Percentiles rank a stretch among this genome's conserved stretches.
phyloP scores from a whole-genome alignment of 2,329 filamentous ascomycete species.

The Microdochium bolleyi region DNA sequence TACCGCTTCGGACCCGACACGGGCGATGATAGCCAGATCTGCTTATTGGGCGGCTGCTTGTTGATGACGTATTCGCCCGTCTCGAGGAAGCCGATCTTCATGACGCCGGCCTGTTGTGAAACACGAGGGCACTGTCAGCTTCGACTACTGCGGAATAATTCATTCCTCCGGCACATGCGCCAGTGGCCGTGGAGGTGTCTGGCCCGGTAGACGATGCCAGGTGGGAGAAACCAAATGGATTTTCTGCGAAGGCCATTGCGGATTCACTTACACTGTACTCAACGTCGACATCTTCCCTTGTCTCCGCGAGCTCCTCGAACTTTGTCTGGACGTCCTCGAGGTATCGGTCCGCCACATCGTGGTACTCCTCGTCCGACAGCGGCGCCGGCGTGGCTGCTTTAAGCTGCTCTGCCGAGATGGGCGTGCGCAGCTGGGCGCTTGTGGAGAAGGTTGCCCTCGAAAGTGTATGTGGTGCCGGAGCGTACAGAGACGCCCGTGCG shows the following conservation, averaged over 20 bases:
- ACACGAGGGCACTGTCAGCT: no score
- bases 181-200: no score
- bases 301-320: slow-evolving; percentile 70
- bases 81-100: slow-evolving; percentile 63
- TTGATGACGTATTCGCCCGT: slow-evolving; percentile 88
- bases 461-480: neutral
- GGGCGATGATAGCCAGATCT: slow-evolving; percentile 93
- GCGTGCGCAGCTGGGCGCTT: slow-evolving; percentile 28
- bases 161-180: no score
- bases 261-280: slow-evolving; percentile 83
- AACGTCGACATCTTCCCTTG: slow-evolving; percentile 69
- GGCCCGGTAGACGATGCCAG: no score
- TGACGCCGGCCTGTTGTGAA: slow-evolving; percentile 66
- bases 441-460: slow-evolving; percentile 9
- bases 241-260: no score
- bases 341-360: slow-evolving; percentile 69
- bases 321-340: slow-evolving; percentile 48
- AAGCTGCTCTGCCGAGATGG: slow-evolving; percentile 25
- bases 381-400: slow-evolving; percentile 41
- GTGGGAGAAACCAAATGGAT: no score
- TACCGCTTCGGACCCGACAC: slow-evolving; percentile 87
- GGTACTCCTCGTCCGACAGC: slow-evolving; percentile 64
- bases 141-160: no score
- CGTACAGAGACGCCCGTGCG: neutral
- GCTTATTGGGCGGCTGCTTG: slow-evolving; percentile 97